These are phyloP conservation scores for Echites panduratus DNA, from an alignment of 257 asterid species.

Conservation along the genomic window DNA sequence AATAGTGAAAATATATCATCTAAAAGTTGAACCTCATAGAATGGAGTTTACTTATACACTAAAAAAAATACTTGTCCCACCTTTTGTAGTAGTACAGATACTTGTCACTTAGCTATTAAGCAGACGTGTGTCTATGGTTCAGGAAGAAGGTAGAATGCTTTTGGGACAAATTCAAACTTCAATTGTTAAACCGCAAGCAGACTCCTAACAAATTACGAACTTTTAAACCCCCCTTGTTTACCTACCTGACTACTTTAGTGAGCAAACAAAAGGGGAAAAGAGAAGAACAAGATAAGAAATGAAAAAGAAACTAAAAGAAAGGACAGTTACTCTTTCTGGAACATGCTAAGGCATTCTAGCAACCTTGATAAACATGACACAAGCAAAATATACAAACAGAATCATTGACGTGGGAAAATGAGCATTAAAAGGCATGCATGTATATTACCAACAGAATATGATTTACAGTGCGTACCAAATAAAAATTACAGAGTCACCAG, in stretches of 20 bases:
- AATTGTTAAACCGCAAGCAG: background rate
- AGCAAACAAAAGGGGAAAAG: background rate
- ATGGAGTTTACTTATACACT: background rate
- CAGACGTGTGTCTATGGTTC: background rate
- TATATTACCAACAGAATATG: background rate
- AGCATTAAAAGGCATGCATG: background rate
- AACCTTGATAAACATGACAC: background rate
- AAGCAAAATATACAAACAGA: background rate
- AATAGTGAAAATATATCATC: background rate
- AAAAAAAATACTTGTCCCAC: background rate
- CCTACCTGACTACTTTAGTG: background rate
- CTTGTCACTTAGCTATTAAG: background rate
- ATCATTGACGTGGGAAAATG: background rate
- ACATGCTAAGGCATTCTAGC: background rate
- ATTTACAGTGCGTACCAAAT: constrained; percentile 54
- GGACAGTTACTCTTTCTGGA: background rate
- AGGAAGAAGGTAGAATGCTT: background rate
- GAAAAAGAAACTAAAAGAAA: background rate
- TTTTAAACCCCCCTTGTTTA: background rate
- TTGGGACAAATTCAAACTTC: background rate
- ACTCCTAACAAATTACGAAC: background rate
- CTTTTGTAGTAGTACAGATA: background rate
- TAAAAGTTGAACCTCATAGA: background rate
- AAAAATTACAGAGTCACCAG: constrained; percentile 95
- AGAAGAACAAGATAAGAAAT: background rate